Base-by-base conservation (phyloP, 352 stramenopile genomes). In the Phytophthora pseudosyringae region DNA sequence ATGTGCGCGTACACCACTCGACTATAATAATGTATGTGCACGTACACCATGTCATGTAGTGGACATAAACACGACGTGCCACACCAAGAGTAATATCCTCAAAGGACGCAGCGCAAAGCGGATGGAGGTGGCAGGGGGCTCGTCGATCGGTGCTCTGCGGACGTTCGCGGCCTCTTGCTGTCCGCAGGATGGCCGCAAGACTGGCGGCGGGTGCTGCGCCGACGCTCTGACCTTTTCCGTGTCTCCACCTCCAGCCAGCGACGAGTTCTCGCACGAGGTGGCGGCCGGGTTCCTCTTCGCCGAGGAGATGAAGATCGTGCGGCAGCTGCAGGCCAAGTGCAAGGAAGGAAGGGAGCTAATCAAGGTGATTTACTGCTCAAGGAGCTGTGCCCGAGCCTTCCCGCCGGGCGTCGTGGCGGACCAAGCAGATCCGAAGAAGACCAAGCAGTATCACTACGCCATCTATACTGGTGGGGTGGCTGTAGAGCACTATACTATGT, bases 271-370 rank as follows among this genome's bases (percentile, higher is more conserved):
- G 31, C 82, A 89, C 57, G 80, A 91, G 43, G 36, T 71, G 11
- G 82, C 79, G 5, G 40, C 71, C 4, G 65, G 61, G 0, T 89
- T 83, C 26, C 44, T 73, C 21, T 90, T 90, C 50, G 63, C 78
- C 1, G 81, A 93, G 35, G 81, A 93, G 43, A 85, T 88, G 70
- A 80, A 84, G 55, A 72, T 83, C 28, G 75, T 79, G 48, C 73
- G 76, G 0, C 76, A 90, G 51, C 56, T 91, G 15, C 76, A 88
- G 43, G 40, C 8, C 13, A 75, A 85, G 13, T 61, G 45, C 16
- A 56, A 48, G 1, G 59, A 87, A 28, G 85, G 79, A 0, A 15
- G 44, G 15, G 33, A 40, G 5, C 69, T 93, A 12, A 71, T 88
- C 6, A 47, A 73, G 11, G 59, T 73, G 21, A 61, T 91, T 32